Conservation (phyloP, 2,329 filamentous ascomycete genomes). For the Fusarium temperatum region DNA sequence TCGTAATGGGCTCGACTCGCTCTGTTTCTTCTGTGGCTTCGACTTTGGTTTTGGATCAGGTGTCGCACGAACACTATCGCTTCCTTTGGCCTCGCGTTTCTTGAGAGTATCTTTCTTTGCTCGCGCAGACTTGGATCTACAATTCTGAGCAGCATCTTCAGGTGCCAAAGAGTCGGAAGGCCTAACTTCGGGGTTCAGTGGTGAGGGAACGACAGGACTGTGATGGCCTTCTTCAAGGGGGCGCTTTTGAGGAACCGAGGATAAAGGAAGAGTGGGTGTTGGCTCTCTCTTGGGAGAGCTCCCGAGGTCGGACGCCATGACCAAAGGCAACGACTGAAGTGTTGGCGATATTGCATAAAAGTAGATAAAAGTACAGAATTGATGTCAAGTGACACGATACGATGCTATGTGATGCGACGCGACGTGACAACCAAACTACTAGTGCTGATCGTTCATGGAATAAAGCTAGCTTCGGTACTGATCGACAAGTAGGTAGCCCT, state of each 20-base stretch:
- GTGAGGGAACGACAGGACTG: conserved; percentile 75
- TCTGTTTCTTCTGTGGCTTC: conserved; percentile 49
- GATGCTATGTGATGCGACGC: not conserved
- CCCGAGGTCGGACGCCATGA: conserved; percentile 50
- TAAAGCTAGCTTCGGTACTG: not conserved
- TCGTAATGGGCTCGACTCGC: conserved; percentile 62
- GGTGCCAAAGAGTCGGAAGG: conserved; percentile 49
- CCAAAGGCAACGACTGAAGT: conserved; percentile 3
- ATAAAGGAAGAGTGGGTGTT: conserved; percentile 51
- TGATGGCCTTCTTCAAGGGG: conserved; percentile 72
- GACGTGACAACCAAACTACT: not conserved
- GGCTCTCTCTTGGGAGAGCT: conserved; percentile 53
- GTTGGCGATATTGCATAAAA: not conserved
- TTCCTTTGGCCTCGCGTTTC: conserved; percentile 71
- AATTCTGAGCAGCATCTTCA: conserved; percentile 58
- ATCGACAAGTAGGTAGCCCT: conserved; percentile 2
- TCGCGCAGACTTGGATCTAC: conserved; percentile 53
- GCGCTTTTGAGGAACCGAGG: conserved; percentile 71
- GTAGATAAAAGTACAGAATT: not conserved
- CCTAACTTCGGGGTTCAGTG: conserved; percentile 73
- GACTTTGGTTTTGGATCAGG: conserved; percentile 61
- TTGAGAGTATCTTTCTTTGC: conserved; percentile 74
- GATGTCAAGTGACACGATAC: not conserved
- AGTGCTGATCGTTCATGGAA: not conserved
- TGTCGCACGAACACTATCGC: conserved; percentile 63